Conservation (phyloP, 352 stramenopile genomes). For the Globisporangium okanoganense region DNA sequence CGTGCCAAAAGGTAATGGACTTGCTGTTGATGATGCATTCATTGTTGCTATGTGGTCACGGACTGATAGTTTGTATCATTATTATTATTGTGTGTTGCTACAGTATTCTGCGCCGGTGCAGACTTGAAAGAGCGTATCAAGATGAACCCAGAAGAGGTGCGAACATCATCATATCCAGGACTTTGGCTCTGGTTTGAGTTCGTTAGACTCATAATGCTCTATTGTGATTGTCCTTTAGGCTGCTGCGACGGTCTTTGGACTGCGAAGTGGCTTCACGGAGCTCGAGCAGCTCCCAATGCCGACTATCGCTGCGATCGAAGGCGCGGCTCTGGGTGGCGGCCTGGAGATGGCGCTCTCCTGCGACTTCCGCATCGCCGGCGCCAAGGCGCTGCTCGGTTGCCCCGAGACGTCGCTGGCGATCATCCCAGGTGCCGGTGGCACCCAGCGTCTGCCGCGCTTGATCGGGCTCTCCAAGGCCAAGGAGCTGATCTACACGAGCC, state of each 20-base stretch:
- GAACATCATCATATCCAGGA: not conserved
- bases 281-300: conserved; percentile 90
- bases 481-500: conserved; percentile 93
- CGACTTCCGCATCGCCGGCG: conserved; percentile 89
- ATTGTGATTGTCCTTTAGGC: conserved; percentile 18
- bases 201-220: not conserved
- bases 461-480: conserved; percentile 91
- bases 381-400: conserved; percentile 84
- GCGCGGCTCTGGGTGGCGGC: conserved; percentile 87
- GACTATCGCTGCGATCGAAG: conserved; percentile 91
- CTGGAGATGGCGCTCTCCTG: conserved; percentile 91
- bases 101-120: conserved; percentile 88
- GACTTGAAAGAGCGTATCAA: conserved; percentile 88
- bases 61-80: no score
- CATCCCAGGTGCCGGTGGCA: conserved; percentile 91
- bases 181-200: not conserved
- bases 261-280: conserved; percentile 81
- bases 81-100: not conserved
- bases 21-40: not conserved
- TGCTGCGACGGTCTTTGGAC: conserved; percentile 61
- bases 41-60: not conserved
- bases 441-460: conserved; percentile 89
- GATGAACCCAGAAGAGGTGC: conserved; percentile 86
- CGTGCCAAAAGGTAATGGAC: conserved; percentile 41
- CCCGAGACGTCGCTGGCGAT: conserved; percentile 93